A percentile compares a stretch with the other conserved stretches of the same genome.
Evolutionary conservation across 2,329 filamentous ascomycete species (phyloP).

Genomic region (Pseudopithomyces chartarum): DNA sequence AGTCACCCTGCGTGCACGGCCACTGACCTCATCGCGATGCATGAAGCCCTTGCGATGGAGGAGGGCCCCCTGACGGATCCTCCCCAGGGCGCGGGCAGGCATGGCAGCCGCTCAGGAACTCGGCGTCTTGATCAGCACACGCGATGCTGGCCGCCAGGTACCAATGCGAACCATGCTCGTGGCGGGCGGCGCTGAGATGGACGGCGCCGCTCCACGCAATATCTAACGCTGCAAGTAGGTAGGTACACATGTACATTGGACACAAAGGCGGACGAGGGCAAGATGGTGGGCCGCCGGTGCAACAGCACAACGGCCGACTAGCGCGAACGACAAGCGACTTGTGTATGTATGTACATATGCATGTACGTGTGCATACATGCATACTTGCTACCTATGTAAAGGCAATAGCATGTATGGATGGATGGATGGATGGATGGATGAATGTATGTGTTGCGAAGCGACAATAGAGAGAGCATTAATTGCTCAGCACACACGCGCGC

Average conservation of each 20-base stretch:
- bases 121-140: slow-evolving; percentile 32
- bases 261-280: not conserved
- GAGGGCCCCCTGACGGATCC: slow-evolving; percentile 16
- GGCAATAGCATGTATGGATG: too few relatives aligned
- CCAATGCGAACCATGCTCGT: slow-evolving; percentile 25
- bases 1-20: slow-evolving; percentile 13
- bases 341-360: too few relatives aligned
- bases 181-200: slow-evolving; percentile 6
- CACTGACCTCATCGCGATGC: slow-evolving; percentile 17
- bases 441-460: too few relatives aligned
- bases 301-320: slow-evolving; percentile 44
- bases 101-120: slow-evolving; percentile 15
- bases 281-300: slow-evolving; percentile 33
- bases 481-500: too few relatives aligned
- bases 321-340: slow-evolving; percentile 28
- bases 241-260: too few relatives aligned
- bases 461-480: too few relatives aligned
- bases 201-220: slow-evolving; percentile 29
- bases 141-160: slow-evolving; percentile 29
- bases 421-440: not conserved
- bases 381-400: too few relatives aligned
- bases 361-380: too few relatives aligned
- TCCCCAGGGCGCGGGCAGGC: too few relatives aligned
- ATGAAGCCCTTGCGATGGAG: slow-evolving; percentile 18
- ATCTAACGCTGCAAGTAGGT: too few relatives aligned